Base-by-base conservation (phyloP, 768 basidiomycete genomes). In the Amanita polypyramis region DNA sequence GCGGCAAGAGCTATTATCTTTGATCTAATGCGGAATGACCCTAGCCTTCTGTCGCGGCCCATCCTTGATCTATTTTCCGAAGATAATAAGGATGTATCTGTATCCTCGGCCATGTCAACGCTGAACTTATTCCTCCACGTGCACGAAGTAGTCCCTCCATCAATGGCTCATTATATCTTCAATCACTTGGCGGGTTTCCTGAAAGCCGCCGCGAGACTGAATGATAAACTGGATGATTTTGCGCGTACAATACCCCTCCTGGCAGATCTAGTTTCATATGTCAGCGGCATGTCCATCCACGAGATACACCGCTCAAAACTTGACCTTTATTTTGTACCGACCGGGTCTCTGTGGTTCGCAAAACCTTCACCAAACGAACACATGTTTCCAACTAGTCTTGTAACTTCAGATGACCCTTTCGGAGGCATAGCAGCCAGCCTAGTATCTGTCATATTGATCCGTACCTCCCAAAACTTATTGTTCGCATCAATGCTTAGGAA, bases 21-120 rank as follows among this genome's bases (percentile, higher is more conserved):
- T 12, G 80, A 85, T 50, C 61, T 82, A 40, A 80, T 88, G 77
- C 74, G 85, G 17, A 82, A 86, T 55, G 86, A 90, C 54, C 80
- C 85, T 4, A 69, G 70, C 12, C 65, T 86, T n/a, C 64, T 88
- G 23, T 68, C 75, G 10, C 74, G 84, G 8, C 76, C 82, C 15
- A 62, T 79, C 11, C 67, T 86, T 39, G 82, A 85, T 53, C 62
- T 73, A 14, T 64, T 88, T 14, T 67, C 71, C 3, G 76, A 73
- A 8, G 71, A 77, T 17, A 65, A 72, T 29, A 66, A 68, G 37
- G 71, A 75, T 39, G 59, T 79, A 8, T n/a, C n/a, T n/a, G 25
- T 27, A 27, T 52, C 63, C 1, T 55, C 61, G 4, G 81, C 80
- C 0, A 65, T 80, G 34, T 65, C 72, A 0, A 70, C 72, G 2